A percentile compares a stretch with the other conserved stretches of the same genome.
These are phyloP conservation scores for Botryotinia narcissicola DNA, from an alignment of 2,329 filamentous ascomycete genomes.

Conservation along the genomic window DNA sequence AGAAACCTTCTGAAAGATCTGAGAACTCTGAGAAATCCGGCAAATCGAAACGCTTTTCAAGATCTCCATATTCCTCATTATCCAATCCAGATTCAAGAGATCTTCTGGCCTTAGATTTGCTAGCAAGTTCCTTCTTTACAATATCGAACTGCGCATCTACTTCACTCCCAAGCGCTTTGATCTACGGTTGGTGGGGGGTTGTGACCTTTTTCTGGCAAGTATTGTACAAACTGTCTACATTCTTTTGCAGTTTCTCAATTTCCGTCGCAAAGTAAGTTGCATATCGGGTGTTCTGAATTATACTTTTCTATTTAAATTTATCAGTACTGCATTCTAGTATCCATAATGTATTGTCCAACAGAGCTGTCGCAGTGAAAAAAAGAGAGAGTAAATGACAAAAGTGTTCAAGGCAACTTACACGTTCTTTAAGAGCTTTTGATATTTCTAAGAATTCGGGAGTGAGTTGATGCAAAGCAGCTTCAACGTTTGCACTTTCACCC, in stretches of 20 bases:
- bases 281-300: not conserved
- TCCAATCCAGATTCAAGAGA: not conserved
- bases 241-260: not conserved
- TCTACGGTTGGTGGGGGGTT: not conserved
- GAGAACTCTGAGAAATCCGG: not conserved
- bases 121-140: not conserved
- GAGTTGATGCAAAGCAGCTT: not conserved
- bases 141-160: not conserved
- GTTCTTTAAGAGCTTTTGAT: not conserved
- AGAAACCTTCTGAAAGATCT: not conserved
- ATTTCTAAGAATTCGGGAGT: not conserved
- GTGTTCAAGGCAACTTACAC: not conserved
- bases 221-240: not conserved
- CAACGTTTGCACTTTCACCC: not conserved
- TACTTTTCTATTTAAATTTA: not conserved
- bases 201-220: not conserved
- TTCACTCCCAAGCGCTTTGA: not conserved
- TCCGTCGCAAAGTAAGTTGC: not conserved
- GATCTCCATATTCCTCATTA: not conserved
- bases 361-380: not conserved
- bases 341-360: not conserved
- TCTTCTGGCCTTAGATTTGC: not conserved
- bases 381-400: not conserved
- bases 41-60: not conserved
- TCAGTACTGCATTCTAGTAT: not conserved